Base-by-base conservation (phyloP, 305 asterid genomes). In the Fraxinus nigra region DNA sequence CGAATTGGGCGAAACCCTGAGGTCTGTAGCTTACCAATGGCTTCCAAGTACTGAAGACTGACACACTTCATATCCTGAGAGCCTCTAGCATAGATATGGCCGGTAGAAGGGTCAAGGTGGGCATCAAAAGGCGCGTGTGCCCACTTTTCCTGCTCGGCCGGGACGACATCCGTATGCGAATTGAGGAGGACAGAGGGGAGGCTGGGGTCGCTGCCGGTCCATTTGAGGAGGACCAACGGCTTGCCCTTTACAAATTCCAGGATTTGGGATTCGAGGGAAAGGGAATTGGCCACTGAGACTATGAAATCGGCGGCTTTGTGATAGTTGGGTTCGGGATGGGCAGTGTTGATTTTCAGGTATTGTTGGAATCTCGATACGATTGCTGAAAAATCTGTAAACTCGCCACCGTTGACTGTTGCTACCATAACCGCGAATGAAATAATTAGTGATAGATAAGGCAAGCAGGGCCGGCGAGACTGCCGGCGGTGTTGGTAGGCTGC, bases 21-120 rank as follows among this genome's bases (percentile, higher is more conserved):
- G 24, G 75, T 87, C 86, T 88, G 90, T 82, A 96, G 93, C 85
- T 86, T 92, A 26, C 97, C 91, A 46, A 96, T 89, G 74, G 98
- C 99, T 82, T 96, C 99, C 75, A 96, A 86, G 83, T 96, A 94
- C 90, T 94, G 99, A 74, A 96, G 83, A 7, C 97, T 92, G 0
- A 94, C 98, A 46, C 97, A 94, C 86, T 96, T 96, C 99, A 94
- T 96, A 85, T 96, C 99, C 89, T 96, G 99, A 26, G 98, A 93
- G 77, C 99, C 99, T 22, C 98, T 92, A 76, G 98, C 98, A 54
- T 89, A 96, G 88, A 96, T 92, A 80, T 91, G 89, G 75, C 97
- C 97, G 9, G 97, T 80, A 65, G 89, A 7, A 78, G 90, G 84
- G 79, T 91, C 93, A 16, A 94, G 77, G 82, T 90, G 93, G 46